Conservation (phyloP, 495 filamentous ascomycete species). For the Podospora australis region DNA sequence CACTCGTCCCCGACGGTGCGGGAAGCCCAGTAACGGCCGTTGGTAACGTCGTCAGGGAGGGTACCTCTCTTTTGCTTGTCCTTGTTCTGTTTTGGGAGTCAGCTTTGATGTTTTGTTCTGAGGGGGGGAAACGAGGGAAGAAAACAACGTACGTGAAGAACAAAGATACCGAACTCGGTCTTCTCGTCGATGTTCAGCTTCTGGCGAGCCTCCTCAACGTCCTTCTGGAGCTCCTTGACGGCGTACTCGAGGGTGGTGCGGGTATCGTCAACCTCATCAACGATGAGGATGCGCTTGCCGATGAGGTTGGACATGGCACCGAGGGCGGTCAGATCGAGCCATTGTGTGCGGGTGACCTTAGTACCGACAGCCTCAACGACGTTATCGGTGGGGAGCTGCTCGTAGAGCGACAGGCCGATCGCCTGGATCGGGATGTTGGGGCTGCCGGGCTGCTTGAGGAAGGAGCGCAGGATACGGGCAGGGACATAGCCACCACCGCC, state of each 20-base stretch:
- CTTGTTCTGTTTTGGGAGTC: slow-evolving; percentile 63
- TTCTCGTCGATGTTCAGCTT: slow-evolving; percentile 60
- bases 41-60: slow-evolving; percentile 74
- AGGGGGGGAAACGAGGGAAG: background rate
- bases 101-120: background rate
- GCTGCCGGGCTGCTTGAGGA: slow-evolving; percentile 81
- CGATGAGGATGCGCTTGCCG: slow-evolving; percentile 95
- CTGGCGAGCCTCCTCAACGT: slow-evolving; percentile 76
- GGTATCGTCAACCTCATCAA: slow-evolving; percentile 98
- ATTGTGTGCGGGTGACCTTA: slow-evolving; percentile 96
- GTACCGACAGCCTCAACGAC: slow-evolving; percentile 68
- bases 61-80: slow-evolving; percentile 89
- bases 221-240: slow-evolving; percentile 90
- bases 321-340: slow-evolving; percentile 85
- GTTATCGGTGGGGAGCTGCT: slow-evolving; percentile 56
- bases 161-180: slow-evolving; percentile 88
- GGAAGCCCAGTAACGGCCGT: slow-evolving; percentile 76
- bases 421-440: slow-evolving; percentile 99
- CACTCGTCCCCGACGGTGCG: slow-evolving; percentile 85
- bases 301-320: slow-evolving; percentile 85
- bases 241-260: slow-evolving; percentile 96
- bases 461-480: slow-evolving; percentile 93
- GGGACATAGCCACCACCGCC: slow-evolving; percentile 97
- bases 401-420: slow-evolving; percentile 96
- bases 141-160: slow-evolving; percentile 71